Evolutionary conservation across 345 rosid genomes (phyloP).

Genomic region (Syzygium jambos): DNA sequence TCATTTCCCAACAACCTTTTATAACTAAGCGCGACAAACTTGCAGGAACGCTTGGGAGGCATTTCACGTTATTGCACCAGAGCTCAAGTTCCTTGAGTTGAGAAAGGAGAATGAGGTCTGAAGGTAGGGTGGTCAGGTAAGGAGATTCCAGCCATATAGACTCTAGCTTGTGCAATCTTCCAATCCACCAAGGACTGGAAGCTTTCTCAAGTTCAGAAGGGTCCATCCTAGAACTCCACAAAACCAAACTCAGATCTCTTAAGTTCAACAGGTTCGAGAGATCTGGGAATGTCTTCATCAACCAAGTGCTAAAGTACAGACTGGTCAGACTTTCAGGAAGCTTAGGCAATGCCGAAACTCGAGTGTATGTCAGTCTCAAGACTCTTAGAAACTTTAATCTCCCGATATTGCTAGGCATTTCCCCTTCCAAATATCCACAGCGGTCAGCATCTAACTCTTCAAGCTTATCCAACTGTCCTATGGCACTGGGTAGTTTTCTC

Average conservation of each 20-base stretch:
- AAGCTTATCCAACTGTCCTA: neutral
- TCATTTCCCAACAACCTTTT: no score
- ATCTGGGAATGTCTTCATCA: neutral
- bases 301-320: accelerated
- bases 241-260: neutral
- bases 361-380: accelerated
- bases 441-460: accelerated
- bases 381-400: neutral
- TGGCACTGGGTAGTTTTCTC: neutral
- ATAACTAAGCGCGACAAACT: no score
- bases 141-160: neutral
- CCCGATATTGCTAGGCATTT: neutral
- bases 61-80: no score
- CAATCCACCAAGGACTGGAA: neutral
- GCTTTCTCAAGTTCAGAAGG: neutral
- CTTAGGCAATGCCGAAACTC: neutral
- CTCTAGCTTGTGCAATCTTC: neutral
- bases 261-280: neutral
- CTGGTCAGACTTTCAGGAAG: neutral
- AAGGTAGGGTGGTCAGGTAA: no score
- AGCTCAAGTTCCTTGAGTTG: no score
- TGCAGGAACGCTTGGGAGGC: no score
- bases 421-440: accelerated
- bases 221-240: neutral
- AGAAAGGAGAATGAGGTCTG: no score